These are phyloP conservation scores for Fusarium decemcellulare DNA, from an alignment of 2,329 filamentous ascomycete species.

Conservation along the genomic window DNA sequence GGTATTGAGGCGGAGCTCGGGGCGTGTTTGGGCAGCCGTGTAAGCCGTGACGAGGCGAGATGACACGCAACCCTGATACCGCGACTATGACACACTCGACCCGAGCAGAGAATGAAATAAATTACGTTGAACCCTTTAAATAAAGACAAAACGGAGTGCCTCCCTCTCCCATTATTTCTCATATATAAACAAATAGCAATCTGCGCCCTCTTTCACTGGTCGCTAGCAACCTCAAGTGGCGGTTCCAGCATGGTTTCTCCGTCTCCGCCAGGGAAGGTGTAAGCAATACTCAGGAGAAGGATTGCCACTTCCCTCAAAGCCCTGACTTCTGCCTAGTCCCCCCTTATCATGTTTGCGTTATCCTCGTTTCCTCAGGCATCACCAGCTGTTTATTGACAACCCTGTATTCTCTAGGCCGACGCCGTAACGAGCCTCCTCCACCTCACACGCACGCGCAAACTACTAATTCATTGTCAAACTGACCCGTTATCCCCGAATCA, in stretches of 20 bases:
- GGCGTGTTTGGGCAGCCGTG: background rate
- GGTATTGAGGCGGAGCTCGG: slow-evolving; percentile 4
- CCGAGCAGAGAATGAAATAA: too few species aligned
- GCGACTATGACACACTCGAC: too few species aligned
- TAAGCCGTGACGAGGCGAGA: slow-evolving; percentile 16
- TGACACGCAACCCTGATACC: background rate
- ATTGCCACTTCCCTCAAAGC: background rate
- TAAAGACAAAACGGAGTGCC: too few species aligned
- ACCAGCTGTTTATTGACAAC: background rate
- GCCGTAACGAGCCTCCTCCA: background rate
- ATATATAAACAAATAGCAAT: too few species aligned
- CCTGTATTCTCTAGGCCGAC: background rate
- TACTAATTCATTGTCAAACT: background rate
- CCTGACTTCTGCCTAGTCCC: slow-evolving; percentile 3
- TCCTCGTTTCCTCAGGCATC: background rate
- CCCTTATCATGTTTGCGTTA: background rate
- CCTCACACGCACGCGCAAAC: too few species aligned
- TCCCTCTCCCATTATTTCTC: too few species aligned
- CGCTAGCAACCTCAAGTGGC: too few species aligned
- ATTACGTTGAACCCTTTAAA: too few species aligned
- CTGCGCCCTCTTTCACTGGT: too few species aligned
- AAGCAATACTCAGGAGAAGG: background rate
- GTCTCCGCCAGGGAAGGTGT: slow-evolving; percentile 5
- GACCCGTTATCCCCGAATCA: background rate
- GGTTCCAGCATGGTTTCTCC: background rate